phyloP scores from a whole-genome alignment of 306 rosid genomes.

The Dalbergia cultrata region DNA sequence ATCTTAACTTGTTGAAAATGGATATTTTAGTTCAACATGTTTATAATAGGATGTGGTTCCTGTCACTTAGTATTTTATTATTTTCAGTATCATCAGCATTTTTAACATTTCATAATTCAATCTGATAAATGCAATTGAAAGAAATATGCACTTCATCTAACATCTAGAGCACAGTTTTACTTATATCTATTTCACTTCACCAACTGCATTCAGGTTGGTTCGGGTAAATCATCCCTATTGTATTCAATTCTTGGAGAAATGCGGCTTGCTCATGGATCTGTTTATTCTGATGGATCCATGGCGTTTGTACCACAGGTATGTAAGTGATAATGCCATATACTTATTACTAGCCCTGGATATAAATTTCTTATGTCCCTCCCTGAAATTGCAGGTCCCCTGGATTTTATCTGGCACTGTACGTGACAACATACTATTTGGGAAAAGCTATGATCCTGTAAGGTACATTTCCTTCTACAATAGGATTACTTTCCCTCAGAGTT shows the following conservation, averaged over 20 bases:
- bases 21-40: conserved; percentile 24
- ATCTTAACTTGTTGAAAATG: conserved; percentile 8
- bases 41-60: conserved; percentile 14
- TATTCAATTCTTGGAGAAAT: conserved; percentile 85
- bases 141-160: conserved; percentile 22
- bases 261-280: conserved; percentile 70
- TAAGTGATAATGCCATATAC: conserved; percentile 32
- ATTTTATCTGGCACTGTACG: conserved; percentile 91
- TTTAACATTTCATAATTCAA: conserved; percentile 11
- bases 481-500: background rate
- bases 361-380: conserved; percentile 38
- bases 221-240: conserved; percentile 90
- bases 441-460: conserved; percentile 78
- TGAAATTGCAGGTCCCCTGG: conserved; percentile 86
- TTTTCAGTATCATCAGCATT: conserved; percentile 19
- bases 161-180: background rate
- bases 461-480: conserved; percentile 40
- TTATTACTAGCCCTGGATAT: conserved; percentile 24
- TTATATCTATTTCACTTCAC: conserved; percentile 39
- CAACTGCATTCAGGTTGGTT: conserved; percentile 83
- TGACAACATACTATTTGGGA: conserved; percentile 89
- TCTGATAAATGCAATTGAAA: conserved; percentile 37
- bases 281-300: conserved; percentile 65
- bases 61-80: conserved; percentile 24
- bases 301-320: conserved; percentile 97